Evolutionary conservation across 495 filamentous ascomycete species (phyloP).

Genomic region (Penicillium daleae): DNA sequence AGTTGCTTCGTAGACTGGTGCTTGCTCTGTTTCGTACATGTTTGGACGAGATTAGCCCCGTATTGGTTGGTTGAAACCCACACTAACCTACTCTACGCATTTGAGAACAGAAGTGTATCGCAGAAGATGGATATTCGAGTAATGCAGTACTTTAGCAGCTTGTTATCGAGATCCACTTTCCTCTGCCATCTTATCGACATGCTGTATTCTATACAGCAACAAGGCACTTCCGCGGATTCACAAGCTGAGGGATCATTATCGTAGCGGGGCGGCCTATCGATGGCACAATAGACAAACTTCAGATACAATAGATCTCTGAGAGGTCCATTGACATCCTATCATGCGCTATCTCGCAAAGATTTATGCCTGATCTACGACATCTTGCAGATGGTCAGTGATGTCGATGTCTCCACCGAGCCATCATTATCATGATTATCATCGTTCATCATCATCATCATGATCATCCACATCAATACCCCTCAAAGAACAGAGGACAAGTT

Average conservation of each 20-base stretch:
- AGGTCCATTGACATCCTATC: neutral
- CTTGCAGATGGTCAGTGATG: neutral
- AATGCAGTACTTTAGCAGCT: no score
- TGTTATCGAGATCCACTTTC: neutral
- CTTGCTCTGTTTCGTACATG: neutral
- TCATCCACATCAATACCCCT: neutral
- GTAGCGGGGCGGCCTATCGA: neutral
- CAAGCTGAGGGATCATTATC: neutral
- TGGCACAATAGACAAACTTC: neutral
- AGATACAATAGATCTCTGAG: neutral
- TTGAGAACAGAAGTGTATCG: no score
- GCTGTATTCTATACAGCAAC: neutral
- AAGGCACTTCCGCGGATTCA: neutral
- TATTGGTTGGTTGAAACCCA: neutral
- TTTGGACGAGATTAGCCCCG: neutral
- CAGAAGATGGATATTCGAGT: no score
- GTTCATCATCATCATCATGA: no score
- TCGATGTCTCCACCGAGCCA: neutral
- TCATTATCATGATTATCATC: neutral
- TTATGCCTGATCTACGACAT: neutral
- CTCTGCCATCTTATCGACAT: no score
- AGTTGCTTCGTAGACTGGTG: neutral
- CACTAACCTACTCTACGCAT: neutral
- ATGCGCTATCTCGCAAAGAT: neutral
- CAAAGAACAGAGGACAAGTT: slow-evolving; percentile 8